Evolutionary conservation across 148 eudicot species (phyloP).

Genomic region (Salicornia ramosissima): DNA sequence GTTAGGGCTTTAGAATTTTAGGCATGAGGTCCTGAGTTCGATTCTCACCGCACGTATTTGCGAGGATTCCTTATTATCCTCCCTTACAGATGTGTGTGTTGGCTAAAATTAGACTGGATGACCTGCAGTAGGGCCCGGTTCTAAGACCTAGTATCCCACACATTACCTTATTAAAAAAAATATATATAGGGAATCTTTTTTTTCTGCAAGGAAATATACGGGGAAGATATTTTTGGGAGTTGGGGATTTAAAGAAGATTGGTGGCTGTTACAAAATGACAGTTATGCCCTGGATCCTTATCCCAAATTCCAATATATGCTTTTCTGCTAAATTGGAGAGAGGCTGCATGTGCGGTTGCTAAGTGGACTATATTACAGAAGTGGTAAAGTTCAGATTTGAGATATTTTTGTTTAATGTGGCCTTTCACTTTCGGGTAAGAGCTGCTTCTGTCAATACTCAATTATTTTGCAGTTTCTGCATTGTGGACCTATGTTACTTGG

Average conservation of each 20-base stretch:
- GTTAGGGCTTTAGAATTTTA: too few relatives aligned
- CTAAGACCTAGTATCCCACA: too few relatives aligned
- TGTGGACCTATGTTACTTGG: too few relatives aligned
- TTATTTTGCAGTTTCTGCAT: too few relatives aligned
- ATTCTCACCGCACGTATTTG: too few relatives aligned
- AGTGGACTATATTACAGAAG: background rate
- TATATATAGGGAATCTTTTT: too few relatives aligned
- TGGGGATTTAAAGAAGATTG: conserved; percentile 11
- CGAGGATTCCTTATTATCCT: too few relatives aligned
- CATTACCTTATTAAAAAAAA: too few relatives aligned
- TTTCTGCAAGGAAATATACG: background rate
- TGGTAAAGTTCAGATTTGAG: background rate
- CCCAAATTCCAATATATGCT: background rate
- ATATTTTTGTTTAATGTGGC: background rate
- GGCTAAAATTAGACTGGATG: too few relatives aligned
- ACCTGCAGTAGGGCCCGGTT: too few relatives aligned
- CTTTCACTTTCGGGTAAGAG: conserved; percentile 15
- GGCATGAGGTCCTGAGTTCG: too few relatives aligned
- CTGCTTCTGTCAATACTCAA: background rate
- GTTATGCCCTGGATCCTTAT: conserved; percentile 2
- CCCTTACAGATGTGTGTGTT: too few relatives aligned
- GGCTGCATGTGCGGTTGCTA: conserved; percentile 1
- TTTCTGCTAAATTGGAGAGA: background rate
- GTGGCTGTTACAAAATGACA: conserved; percentile 1
- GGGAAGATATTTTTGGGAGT: conserved; percentile 11